Percentiles rank a stretch among this genome's conserved stretches.
Conservation (phyloP, 2,329 filamentous ascomycete genomes). For the Fusarium ramigenum region DNA sequence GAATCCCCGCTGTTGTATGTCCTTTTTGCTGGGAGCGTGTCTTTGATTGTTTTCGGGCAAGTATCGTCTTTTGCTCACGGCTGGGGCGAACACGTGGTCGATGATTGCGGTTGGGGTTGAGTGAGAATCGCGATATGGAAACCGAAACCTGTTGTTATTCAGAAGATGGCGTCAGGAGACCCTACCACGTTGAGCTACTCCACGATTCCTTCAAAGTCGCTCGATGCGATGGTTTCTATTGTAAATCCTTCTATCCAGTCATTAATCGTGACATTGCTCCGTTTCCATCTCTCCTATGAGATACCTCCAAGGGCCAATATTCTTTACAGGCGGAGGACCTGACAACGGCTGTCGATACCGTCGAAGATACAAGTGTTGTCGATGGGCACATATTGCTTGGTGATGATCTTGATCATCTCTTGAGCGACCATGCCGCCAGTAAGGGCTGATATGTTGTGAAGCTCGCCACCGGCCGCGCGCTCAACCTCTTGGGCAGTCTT, state of each 20-base stretch:
- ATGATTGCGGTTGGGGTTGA: neutral
- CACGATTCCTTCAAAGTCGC: neutral
- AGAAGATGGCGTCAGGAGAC: neutral
- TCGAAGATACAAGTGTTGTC: constrained; percentile 78
- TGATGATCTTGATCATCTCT: constrained; percentile 91
- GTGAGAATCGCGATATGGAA: neutral
- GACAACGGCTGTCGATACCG: constrained; percentile 70
- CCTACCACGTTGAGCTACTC: neutral
- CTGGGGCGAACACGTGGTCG: neutral
- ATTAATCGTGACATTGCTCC: constrained; percentile 14
- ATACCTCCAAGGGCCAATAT: neutral
- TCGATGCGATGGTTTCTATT: constrained; percentile 3
- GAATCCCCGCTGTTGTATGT: constrained; percentile 39
- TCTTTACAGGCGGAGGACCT: constrained; percentile 62
- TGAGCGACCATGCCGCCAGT: constrained; percentile 95
- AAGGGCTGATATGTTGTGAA: constrained; percentile 91
- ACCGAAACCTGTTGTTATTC: neutral
- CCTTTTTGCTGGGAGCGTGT: neutral
- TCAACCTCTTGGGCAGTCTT: constrained; percentile 73
- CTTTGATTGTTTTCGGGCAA: neutral
- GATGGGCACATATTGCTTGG: constrained; percentile 76
- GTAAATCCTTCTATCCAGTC: constrained; percentile 15
- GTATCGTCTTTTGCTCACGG: neutral
- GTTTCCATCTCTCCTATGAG: neutral
- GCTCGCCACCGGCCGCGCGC: constrained; percentile 81